Percentiles rank a stretch among this genome's conserved stretches.
phyloP scores from a whole-genome alignment of 371 early-diverging fungal species.

The Catenaria anguillulae region DNA sequence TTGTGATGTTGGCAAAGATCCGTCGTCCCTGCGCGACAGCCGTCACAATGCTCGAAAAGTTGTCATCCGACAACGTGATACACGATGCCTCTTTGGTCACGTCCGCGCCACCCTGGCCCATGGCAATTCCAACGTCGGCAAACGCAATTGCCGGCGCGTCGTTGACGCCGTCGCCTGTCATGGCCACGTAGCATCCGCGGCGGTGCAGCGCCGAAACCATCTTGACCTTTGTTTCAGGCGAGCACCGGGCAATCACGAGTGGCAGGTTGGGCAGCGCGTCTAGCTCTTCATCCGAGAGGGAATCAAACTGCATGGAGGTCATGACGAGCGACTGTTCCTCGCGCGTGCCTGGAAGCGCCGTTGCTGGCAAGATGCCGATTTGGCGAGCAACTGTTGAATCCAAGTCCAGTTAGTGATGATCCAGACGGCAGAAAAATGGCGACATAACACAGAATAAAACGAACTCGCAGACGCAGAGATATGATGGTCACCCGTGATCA shows the following conservation, averaged over 20 bases:
- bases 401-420: no score
- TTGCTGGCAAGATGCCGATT: slow-evolving; percentile 41
- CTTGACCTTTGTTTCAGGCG: no score
- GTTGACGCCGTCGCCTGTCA: slow-evolving; percentile 92
- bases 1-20: slow-evolving; percentile 41
- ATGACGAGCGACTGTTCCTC: slow-evolving; percentile 13
- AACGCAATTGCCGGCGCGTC: slow-evolving; percentile 74
- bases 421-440: no score
- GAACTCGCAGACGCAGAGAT: no score
- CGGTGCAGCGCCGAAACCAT: slow-evolving; percentile 79
- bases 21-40: slow-evolving; percentile 38
- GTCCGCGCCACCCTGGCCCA: slow-evolving; percentile 42
- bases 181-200: slow-evolving; percentile 61
- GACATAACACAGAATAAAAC: no score
- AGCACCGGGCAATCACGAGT: slow-evolving; percentile 91
- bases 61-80: slow-evolving; percentile 39
- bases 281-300: slow-evolving; percentile 42
- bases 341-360: slow-evolving; percentile 15
- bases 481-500: slow-evolving; percentile 68
- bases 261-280: slow-evolving; percentile 53
- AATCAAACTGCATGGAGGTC: slow-evolving; percentile 44
- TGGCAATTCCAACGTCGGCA: slow-evolving; percentile 46
- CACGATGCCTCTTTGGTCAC: slow-evolving; percentile 46
- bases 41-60: slow-evolving; percentile 33
- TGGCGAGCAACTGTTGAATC: slow-evolving; percentile 53